Evolutionary conservation across 2,329 filamentous ascomycete species (phyloP).

Genomic region (Pestalotiopsis sp.): DNA sequence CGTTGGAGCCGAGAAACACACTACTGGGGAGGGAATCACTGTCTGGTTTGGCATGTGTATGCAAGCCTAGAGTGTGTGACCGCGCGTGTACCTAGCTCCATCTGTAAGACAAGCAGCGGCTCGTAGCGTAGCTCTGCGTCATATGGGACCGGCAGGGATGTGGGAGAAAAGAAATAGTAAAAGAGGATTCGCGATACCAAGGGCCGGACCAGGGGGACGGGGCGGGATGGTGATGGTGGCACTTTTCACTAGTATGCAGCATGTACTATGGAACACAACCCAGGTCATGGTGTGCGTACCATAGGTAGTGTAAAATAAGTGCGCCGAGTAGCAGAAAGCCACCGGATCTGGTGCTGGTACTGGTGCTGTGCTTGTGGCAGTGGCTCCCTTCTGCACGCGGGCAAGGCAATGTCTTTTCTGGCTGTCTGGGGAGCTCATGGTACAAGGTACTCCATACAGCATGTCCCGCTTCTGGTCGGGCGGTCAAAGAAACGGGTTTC

Average conservation of each 20-base stretch:
- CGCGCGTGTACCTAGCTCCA: conserved; percentile 33
- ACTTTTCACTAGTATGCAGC: conserved; percentile 8
- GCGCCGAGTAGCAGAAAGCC: neutral
- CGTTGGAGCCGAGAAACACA: conserved; percentile 37
- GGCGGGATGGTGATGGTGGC: conserved; percentile 17
- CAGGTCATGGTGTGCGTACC: neutral
- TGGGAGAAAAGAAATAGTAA: conserved; percentile 27
- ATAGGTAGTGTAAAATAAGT: neutral
- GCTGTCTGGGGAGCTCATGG: conserved; percentile 24
- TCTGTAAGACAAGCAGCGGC: conserved; percentile 34
- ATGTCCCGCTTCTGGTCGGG: conserved; percentile 29
- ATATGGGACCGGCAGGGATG: conserved; percentile 40
- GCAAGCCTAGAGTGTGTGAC: conserved; percentile 33
- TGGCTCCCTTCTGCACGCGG: conserved; percentile 27
- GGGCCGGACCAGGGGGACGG: conserved; percentile 19
- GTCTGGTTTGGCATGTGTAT: conserved; percentile 39
- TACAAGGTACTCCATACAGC: conserved; percentile 31
- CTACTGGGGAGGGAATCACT: conserved; percentile 34
- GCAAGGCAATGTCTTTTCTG: conserved; percentile 27
- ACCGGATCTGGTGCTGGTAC: conserved; percentile 22
- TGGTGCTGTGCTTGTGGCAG: conserved; percentile 21
- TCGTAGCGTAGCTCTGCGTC: conserved; percentile 37
- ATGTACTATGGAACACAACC: neutral
- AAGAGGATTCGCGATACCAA: conserved; percentile 32
- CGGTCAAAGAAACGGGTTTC: conserved; percentile 35